Evolutionary conservation across 495 filamentous ascomycete genomes (phyloP).

Genomic region (Penicillium salamii): DNA sequence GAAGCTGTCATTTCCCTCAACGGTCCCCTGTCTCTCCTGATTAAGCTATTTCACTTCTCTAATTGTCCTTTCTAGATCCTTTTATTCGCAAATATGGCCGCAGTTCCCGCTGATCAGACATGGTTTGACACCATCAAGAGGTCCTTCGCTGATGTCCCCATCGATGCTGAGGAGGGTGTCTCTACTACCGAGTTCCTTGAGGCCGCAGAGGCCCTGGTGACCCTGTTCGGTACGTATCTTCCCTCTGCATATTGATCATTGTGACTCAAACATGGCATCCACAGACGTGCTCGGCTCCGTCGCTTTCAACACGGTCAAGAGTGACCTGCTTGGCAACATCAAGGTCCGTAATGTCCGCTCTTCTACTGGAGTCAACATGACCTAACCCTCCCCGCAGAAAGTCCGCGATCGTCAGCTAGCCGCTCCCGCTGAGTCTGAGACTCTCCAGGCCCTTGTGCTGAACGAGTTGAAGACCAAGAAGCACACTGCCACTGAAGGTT

Average conservation of each 20-base stretch:
- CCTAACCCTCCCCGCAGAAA: conserved; percentile 62
- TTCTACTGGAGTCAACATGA: neutral
- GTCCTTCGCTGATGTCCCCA: conserved; percentile 77
- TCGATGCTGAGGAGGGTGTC: conserved; percentile 70
- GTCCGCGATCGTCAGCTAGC: conserved; percentile 77
- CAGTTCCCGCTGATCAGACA: conserved; percentile 62
- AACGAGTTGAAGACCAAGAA: conserved; percentile 87
- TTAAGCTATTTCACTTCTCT: conserved; percentile 9
- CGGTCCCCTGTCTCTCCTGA: neutral
- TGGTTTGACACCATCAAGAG: conserved; percentile 80
- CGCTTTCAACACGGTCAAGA: conserved; percentile 85
- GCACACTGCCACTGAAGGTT: conserved; percentile 80
- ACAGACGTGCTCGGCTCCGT: conserved; percentile 81
- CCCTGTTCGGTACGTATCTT: conserved; percentile 71
- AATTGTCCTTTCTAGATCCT: conserved; percentile 8
- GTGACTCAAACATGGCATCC: too few relatives aligned
- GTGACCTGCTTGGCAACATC: conserved; percentile 86
- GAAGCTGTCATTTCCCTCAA: conserved; percentile 16
- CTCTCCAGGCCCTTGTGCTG: conserved; percentile 74
- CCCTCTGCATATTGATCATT: conserved; percentile 1
- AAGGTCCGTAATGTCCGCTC: conserved; percentile 56
- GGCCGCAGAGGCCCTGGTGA: conserved; percentile 78
- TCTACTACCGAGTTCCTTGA: conserved; percentile 86
- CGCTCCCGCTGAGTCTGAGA: conserved; percentile 71
- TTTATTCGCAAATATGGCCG: conserved; percentile 22